These are phyloP conservation scores for Xanthoceras sorbifolium DNA, from an alignment of 345 rosid genomes.

Conservation along the genomic window DNA sequence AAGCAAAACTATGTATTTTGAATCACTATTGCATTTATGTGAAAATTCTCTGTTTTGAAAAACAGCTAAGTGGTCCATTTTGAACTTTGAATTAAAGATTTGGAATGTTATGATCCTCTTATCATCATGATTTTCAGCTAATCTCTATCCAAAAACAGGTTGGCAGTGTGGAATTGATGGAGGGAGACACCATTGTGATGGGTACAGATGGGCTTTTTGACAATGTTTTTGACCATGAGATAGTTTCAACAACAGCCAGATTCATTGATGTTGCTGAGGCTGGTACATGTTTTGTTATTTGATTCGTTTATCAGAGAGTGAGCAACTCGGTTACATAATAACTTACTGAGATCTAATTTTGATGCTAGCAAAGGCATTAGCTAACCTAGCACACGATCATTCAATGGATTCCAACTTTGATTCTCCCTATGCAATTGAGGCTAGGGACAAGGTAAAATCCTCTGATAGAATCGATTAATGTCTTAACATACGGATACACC, in stretches of 20 bases:
- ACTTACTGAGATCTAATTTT: conserved; percentile 19
- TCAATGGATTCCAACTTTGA: conserved; percentile 66
- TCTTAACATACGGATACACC: background rate
- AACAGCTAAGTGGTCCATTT: background rate
- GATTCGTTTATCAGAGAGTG: conserved; percentile 5
- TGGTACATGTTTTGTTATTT: conserved; percentile 43
- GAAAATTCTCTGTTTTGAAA: background rate
- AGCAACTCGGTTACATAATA: conserved; percentile 12
- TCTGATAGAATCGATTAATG: background rate
- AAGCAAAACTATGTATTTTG: background rate
- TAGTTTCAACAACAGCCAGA: conserved; percentile 48
- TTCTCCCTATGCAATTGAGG: conserved; percentile 87
- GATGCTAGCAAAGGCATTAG: conserved; percentile 78
- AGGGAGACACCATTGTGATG: conserved; percentile 75
- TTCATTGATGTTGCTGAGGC: conserved; percentile 53
- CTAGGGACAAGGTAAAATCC: conserved; percentile 62
- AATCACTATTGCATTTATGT: background rate
- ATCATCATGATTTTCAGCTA: conserved; percentile 7
- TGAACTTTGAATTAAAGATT: background rate
- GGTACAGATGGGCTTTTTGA: conserved; percentile 94
- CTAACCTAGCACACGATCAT: conserved; percentile 66
- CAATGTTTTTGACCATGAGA: conserved; percentile 78
- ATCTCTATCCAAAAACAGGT: conserved; percentile 48
- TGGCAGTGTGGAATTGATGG: conserved; percentile 54
- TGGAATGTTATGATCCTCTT: background rate